Conservation (phyloP, 2,329 filamentous ascomycete species). For the Hypoxylon sp. region DNA sequence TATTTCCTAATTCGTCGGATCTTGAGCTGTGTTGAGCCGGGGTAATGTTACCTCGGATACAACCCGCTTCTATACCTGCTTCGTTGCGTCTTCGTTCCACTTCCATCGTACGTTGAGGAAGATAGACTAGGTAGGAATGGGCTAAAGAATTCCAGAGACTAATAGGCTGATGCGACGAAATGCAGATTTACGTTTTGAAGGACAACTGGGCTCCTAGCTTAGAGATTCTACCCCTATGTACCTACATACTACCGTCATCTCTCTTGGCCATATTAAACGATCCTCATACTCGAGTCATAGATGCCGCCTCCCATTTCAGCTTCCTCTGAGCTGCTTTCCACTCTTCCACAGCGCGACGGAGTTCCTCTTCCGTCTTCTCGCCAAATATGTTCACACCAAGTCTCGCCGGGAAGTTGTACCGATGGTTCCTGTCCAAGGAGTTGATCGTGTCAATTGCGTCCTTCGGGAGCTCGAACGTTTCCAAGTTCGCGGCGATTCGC, state of each 20-base stretch:
- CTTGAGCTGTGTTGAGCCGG: conserved; percentile 6
- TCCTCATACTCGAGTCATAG: neutral
- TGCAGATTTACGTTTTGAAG: neutral
- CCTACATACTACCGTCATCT: too few species aligned
- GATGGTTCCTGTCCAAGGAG: conserved; percentile 54
- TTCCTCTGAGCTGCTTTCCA: conserved; percentile 53
- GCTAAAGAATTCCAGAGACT: neutral
- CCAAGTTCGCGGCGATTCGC: conserved; percentile 63
- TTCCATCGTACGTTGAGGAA: neutral
- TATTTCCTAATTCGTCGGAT: conserved; percentile 24
- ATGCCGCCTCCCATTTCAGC: conserved; percentile 38
- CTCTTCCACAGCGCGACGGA: conserved; percentile 53
- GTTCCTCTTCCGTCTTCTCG: conserved; percentile 54
- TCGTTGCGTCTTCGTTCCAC: neutral
- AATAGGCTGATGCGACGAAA: neutral
- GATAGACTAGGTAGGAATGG: neutral
- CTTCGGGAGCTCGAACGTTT: conserved; percentile 42
- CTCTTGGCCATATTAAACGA: neutral
- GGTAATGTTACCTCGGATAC: conserved; percentile 9
- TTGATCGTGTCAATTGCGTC: conserved; percentile 56
- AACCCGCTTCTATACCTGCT: neutral
- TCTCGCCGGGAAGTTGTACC: conserved; percentile 59
- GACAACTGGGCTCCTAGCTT: neutral
- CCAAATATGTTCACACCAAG: conserved; percentile 60
- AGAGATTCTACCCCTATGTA: neutral